Base-by-base conservation (phyloP, 345 rosid species). In the Crucihimalaya himalaica region DNA sequence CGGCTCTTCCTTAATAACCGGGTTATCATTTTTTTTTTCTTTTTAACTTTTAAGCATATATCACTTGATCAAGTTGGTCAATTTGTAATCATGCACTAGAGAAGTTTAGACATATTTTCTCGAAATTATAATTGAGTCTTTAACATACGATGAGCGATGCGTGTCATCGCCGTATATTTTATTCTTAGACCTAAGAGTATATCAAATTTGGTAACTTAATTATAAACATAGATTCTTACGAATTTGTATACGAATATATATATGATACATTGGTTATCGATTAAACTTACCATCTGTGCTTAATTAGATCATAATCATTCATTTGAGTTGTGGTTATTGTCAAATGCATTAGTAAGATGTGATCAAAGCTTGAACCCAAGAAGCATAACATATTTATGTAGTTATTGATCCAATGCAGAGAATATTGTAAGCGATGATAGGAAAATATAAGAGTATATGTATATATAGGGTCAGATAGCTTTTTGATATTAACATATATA, bases 51-150 rank as follows among this genome's bases (percentile, higher is more conserved):
- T 39, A 29, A 40, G 14, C 27, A 61, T 25, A 13, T 61, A 50
- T 25, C n/a, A 51, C 45, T 62, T 35, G 19, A 71, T 71, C 39
- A 59, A 34, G 75, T 40, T 58, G 58, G 19, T 60, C 48, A 46
- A 45, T 5, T 31, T 54, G n/a, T 8, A 3, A 34, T 32, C 25
- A 23, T 23, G 25, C 47, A 56, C 23, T n/a, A n/a, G n/a, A n/a
- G 13, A 35, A 35, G 13, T 35, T 35, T 35, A 2, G 9, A 9
- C 13, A 35, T 35, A 9, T 35, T 34, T 35, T 3, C 13, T 40
- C 15, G 5, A 4, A 1, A 40, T 13, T 39, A 39, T 13, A 42
- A 42, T 42, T 42, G 21, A 54, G 60, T 29, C 60, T n/a, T 14
- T 4, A 28, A 14, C 10, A 15, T 25, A 28, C 3, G 12, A 35